These are phyloP conservation scores for Letharia lupina DNA, from an alignment of 495 filamentous ascomycete genomes.

Conservation along the genomic window DNA sequence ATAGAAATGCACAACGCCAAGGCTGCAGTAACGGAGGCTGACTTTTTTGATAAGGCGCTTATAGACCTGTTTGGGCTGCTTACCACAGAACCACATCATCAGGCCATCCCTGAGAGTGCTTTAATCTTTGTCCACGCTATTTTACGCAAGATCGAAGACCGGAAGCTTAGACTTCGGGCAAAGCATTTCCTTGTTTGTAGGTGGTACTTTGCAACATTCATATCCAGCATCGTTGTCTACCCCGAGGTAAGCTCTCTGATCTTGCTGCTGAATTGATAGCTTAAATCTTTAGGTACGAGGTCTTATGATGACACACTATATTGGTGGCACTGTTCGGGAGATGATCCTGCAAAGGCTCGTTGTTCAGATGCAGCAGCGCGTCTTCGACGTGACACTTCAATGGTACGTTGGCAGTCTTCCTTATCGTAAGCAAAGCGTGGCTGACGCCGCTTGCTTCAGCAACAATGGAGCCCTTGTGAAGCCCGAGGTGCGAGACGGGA, in stretches of 20 bases:
- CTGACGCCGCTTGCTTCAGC: not conserved
- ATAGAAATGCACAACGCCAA: conserved; percentile 54
- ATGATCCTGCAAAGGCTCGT: conserved; percentile 81
- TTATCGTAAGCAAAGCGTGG: not conserved
- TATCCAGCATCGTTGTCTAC: conserved; percentile 75
- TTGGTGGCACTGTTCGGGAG: conserved; percentile 80
- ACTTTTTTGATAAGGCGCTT: conserved; percentile 80
- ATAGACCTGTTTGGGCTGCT: conserved; percentile 78
- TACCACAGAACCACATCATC: conserved; percentile 58
- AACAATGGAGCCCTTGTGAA: conserved; percentile 22
- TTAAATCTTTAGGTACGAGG: conserved; percentile 51
- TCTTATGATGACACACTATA: conserved; percentile 83
- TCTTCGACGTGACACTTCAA: conserved; percentile 44
- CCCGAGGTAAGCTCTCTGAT: conserved; percentile 59
- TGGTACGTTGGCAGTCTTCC: conserved; percentile 32
- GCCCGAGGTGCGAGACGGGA: conserved; percentile 20
- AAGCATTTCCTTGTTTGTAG: conserved; percentile 23
- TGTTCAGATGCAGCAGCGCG: conserved; percentile 64
- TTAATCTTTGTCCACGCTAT: conserved; percentile 76
- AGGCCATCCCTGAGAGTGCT: conserved; percentile 76
- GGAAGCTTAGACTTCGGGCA: conserved; percentile 34
- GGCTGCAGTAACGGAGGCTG: conserved; percentile 71
- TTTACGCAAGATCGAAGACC: conserved; percentile 61
- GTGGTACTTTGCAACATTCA: conserved; percentile 84
- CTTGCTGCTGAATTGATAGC: not conserved